Conservation (phyloP, 805 yeast genomes). For the Candida hungchunana region DNA sequence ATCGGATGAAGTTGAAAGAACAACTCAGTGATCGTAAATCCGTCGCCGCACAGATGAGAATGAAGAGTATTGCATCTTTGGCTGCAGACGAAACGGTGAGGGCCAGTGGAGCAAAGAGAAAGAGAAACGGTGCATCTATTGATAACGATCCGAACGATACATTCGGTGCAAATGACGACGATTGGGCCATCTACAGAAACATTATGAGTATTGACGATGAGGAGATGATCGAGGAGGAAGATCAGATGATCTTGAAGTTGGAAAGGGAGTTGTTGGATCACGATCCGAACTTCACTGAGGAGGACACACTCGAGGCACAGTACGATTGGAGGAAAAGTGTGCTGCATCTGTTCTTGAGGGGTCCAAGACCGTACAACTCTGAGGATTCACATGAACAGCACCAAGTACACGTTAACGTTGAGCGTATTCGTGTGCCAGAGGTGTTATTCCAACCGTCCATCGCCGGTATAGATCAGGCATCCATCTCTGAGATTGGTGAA, state of each 20-base stretch:
- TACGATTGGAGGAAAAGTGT: conserved; percentile 81
- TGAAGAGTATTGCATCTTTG: conserved; percentile 84
- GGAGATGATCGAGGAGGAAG: conserved; percentile 75
- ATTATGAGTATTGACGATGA: conserved; percentile 72
- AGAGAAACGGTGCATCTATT: conserved; percentile 58
- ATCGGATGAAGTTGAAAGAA: conserved; percentile 55
- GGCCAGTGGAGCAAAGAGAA: conserved; percentile 31
- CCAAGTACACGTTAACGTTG: conserved; percentile 87
- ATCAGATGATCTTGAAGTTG: conserved; percentile 50
- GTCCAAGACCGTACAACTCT: conserved; percentile 81
- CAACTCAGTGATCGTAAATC: conserved; percentile 88
- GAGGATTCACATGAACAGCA: conserved; percentile 83
- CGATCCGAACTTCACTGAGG: conserved; percentile 83
- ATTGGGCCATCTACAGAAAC: conserved; percentile 89
- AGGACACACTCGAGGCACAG: conserved; percentile 76
- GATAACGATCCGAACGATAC: conserved; percentile 92
- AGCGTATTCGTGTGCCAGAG: conserved; percentile 90
- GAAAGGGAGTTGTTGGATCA: conserved; percentile 74
- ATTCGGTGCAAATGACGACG: conserved; percentile 93
- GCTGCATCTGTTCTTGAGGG: conserved; percentile 81
- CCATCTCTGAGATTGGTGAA: conserved; percentile 73
- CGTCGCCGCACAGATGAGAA: conserved; percentile 84
- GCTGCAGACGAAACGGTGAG: conserved; percentile 65
- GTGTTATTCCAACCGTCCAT: conserved; percentile 87
- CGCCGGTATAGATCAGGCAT: conserved; percentile 95